These are phyloP conservation scores for Aegilops umbellulata DNA, from an alignment of 176 grass and related monocot genomes.

Conservation along the genomic window DNA sequence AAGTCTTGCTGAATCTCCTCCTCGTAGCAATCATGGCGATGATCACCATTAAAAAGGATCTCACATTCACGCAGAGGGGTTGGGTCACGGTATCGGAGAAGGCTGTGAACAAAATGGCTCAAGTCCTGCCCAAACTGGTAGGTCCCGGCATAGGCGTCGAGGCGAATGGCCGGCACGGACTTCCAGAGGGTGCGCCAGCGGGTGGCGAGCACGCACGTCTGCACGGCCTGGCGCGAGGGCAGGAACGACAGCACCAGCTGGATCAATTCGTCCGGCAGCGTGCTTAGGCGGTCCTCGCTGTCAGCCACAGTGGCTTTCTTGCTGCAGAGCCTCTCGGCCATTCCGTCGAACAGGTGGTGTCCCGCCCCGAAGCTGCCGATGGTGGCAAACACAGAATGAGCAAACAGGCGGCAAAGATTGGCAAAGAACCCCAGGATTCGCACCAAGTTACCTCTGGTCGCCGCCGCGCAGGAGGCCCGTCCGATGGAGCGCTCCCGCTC, in stretches of 20 bases:
- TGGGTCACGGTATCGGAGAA: not conserved
- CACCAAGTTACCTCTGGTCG: not conserved
- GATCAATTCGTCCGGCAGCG: not conserved
- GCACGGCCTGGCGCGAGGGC: not conserved
- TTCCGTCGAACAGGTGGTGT: not conserved
- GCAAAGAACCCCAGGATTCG: not conserved
- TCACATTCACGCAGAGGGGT: not conserved
- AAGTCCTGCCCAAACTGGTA: not conserved
- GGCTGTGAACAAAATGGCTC: not conserved
- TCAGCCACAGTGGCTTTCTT: not conserved
- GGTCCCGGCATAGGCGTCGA: not conserved
- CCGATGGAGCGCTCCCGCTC: too few species aligned
- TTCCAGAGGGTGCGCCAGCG: not conserved
- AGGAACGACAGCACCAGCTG: not conserved
- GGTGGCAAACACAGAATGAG: not conserved
- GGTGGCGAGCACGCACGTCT: not conserved
- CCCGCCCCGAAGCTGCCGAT: not conserved
- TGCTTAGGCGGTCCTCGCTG: not conserved
- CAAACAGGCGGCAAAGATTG: not conserved
- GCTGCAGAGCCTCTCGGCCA: not conserved
- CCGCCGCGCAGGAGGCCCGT: not conserved
- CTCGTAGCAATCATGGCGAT: too few species aligned
- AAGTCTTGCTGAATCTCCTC: not conserved
- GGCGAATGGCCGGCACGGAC: not conserved
- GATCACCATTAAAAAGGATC: too few species aligned